Percentiles rank a stretch among this genome's conserved stretches.
phyloP scores from a whole-genome alignment of 495 filamentous ascomycete species.

The Lasiosphaeria miniovina region DNA sequence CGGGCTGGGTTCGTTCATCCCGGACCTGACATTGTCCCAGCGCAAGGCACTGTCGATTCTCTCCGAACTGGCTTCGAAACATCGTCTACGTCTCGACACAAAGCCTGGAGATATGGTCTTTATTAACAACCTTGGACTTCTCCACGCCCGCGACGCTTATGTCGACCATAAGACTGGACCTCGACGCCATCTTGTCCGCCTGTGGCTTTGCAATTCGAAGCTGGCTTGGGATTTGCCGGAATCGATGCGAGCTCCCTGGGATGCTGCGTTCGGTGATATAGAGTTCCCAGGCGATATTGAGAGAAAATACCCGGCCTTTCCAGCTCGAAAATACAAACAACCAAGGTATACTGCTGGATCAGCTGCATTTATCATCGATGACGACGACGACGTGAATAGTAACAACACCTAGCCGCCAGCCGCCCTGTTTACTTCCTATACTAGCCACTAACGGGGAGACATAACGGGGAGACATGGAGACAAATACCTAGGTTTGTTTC shows the following conservation, averaged over 20 bases:
- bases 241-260: constrained; percentile 43
- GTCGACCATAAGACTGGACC: constrained; percentile 29
- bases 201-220: constrained; percentile 48
- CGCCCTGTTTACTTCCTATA: neutral
- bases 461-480: no score
- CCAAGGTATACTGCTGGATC: constrained; percentile 46
- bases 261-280: constrained; percentile 36
- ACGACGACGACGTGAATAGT: constrained; percentile 30
- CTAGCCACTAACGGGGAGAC: neutral
- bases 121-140: constrained; percentile 59
- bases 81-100: constrained; percentile 43
- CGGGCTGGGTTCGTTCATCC: constrained; percentile 23
- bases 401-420: neutral
- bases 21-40: constrained; percentile 33
- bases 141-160: constrained; percentile 56
- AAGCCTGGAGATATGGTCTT: constrained; percentile 59
- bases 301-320: constrained; percentile 35
- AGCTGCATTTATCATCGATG: constrained; percentile 42
- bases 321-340: constrained; percentile 37
- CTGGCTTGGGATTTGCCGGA: constrained; percentile 40
- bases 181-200: constrained; percentile 47
- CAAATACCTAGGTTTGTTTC: no score
- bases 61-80: constrained; percentile 29
- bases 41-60: constrained; percentile 34
- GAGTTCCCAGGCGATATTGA: constrained; percentile 6